These are phyloP conservation scores for Verruconis gallopava DNA, from an alignment of 2,329 filamentous ascomycete genomes.

Conservation along the genomic window DNA sequence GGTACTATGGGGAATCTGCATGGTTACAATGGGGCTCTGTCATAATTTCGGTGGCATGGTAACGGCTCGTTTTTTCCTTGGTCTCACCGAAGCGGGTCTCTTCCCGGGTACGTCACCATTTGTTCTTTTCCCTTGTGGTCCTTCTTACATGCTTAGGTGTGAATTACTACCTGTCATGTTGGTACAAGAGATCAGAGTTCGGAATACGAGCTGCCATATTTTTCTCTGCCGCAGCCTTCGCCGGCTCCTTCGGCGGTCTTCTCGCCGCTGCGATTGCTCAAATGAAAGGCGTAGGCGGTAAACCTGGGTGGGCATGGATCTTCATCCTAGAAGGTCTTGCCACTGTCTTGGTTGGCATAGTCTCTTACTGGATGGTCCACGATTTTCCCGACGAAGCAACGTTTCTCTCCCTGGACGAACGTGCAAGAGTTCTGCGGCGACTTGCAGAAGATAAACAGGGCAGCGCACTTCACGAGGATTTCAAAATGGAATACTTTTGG, in stretches of 20 bases:
- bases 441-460: constrained; percentile 59
- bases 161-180: constrained; percentile 71
- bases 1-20: constrained; percentile 55
- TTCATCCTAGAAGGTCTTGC: constrained; percentile 43
- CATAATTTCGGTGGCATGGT: constrained; percentile 51
- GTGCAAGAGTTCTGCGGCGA: constrained; percentile 56
- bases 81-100: constrained; percentile 59
- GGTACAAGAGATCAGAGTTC: constrained; percentile 71
- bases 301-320: constrained; percentile 32
- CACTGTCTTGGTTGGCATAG: constrained; percentile 54
- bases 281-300: constrained; percentile 49
- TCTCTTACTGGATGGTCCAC: constrained; percentile 65
- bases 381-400: constrained; percentile 68
- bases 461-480: constrained; percentile 62
- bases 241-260: constrained; percentile 65
- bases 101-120: constrained; percentile 59
- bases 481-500: constrained; percentile 60
- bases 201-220: constrained; percentile 71
- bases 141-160: constrained; percentile 49
- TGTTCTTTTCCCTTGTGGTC: constrained; percentile 37
- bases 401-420: constrained; percentile 59
- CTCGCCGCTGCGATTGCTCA: constrained; percentile 58
- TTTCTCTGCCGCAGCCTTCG: constrained; percentile 69
- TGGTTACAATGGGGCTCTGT: constrained; percentile 58
- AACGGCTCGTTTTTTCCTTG: constrained; percentile 53